These are phyloP conservation scores for Pseudocercospora pini-densiflorae DNA, from an alignment of 2,329 filamentous ascomycete species.

Conservation along the genomic window DNA sequence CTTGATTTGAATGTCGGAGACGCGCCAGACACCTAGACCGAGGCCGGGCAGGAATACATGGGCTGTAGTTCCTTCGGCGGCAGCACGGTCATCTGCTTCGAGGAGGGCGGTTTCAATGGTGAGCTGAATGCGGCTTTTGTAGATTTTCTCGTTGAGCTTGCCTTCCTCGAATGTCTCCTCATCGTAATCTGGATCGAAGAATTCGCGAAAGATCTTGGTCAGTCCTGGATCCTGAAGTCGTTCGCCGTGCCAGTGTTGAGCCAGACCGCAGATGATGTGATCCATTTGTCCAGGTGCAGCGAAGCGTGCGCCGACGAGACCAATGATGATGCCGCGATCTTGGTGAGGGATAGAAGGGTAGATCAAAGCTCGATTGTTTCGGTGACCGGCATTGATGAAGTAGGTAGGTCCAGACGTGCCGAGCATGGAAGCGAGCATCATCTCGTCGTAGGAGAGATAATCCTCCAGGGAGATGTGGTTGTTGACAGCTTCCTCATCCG, in stretches of 20 bases:
- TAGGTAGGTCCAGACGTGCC: conserved; percentile 33
- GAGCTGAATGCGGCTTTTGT: conserved; percentile 30
- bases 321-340: conserved; percentile 20
- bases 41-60: conserved; percentile 32
- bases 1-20: conserved; percentile 18
- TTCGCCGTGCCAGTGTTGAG: conserved; percentile 4
- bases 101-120: conserved; percentile 32
- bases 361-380: conserved; percentile 25
- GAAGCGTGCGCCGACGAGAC: conserved; percentile 34
- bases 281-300: conserved; percentile 31
- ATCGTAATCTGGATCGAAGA: conserved; percentile 11
- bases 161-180: neutral
- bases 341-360: conserved; percentile 10
- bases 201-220: conserved; percentile 22
- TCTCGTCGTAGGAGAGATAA: conserved; percentile 40
- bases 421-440: conserved; percentile 37
- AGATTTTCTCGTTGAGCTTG: conserved; percentile 21
- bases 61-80: conserved; percentile 23
- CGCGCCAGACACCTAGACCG: conserved; percentile 33
- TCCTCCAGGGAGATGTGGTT: conserved; percentile 23
- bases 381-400: conserved; percentile 37
- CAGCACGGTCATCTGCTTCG: conserved; percentile 30
- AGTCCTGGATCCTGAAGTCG: conserved; percentile 11
- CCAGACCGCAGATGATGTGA: conserved; percentile 8
- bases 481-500: conserved; percentile 23